phyloP scores from a whole-genome alignment of 192 early-diverging fungal species.

The Dissophora ornata region DNA sequence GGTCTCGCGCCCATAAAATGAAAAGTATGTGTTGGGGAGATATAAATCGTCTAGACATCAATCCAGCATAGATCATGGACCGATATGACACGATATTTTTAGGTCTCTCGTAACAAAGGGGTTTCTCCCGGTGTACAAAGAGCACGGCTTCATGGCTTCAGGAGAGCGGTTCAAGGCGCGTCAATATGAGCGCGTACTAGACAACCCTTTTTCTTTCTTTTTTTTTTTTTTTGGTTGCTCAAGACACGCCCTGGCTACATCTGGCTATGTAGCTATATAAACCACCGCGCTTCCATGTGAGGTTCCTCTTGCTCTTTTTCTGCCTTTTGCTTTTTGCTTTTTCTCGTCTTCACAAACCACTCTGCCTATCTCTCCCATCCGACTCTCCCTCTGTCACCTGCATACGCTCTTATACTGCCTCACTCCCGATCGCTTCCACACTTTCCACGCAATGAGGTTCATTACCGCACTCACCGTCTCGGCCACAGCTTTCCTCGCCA shows the following conservation, averaged over 20 bases:
- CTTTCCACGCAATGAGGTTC: conserved; percentile 34
- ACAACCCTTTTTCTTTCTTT: neutral
- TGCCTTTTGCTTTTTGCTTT: conserved; percentile 6
- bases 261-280: neutral
- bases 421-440: too few species aligned
- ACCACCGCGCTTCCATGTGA: neutral
- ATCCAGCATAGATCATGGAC: too few species aligned
- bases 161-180: conserved; percentile 3
- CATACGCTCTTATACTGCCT: neutral
- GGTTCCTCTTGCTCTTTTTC: conserved; percentile 19
- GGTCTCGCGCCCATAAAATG: too few species aligned
- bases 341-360: neutral
- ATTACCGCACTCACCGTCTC: conserved; percentile 2
- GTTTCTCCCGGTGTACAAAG: neutral
- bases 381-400: neutral
- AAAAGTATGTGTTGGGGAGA: too few species aligned
- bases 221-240: too few species aligned
- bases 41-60: neutral
- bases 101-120: conserved; percentile 26
- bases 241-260: too few species aligned
- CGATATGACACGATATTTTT: conserved; percentile 16
- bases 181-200: neutral
- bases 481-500: conserved; percentile 8
- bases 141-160: neutral
- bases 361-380: neutral